Base-by-base conservation (phyloP, 1,284 basidiomycete species). In the Dichomitus squalens region DNA sequence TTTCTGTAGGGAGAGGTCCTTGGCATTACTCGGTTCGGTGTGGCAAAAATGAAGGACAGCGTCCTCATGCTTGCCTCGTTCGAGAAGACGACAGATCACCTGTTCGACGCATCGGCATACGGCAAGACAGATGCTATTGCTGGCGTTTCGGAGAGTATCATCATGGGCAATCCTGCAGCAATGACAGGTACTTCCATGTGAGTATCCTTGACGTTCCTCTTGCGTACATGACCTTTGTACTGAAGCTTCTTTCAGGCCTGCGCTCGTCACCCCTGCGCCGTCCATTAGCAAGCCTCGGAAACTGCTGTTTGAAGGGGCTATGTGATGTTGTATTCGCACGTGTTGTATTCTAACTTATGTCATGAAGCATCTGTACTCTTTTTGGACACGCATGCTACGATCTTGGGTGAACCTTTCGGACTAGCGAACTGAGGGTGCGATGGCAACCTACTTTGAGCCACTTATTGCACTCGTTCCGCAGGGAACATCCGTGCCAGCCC, bases 1-100 rank as follows among this genome's bases (percentile, higher is more conserved):
- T 25, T 35, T 3, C 4, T 23, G n/a, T 65, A 94, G 92, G 97
- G 97, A 53, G 96, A 99, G 73, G 95, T 99, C 6, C 79, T 99
- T 53, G 97, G 97, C 55, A 99, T 99, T 74, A 99, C 97, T 8
- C 91, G 97, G 21, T 99, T 99, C 76, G 97, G 97, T 72, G 96
- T 99, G n/a, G 95, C 96, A 23, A 99, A 99, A 78, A 99, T 99
- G 95, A 99, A 99, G 77, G 97, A 99, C 76, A 98, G 95, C 67
- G 96, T 98, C 1, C 84, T 99, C 66, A 99, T 99, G 97, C 80
- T 99, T 68, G 97, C 97, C 9, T 97, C 95, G 31, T 99, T 99
- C 73, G 97, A 99, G 76, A 99, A 99, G 79, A 99, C 97, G 27
- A 99, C 97, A 11, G 97, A 99, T 76, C 97, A 99, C 73, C 77